phyloP scores from a whole-genome alignment of 495 filamentous ascomycete species.

The Xylaria venustula region DNA sequence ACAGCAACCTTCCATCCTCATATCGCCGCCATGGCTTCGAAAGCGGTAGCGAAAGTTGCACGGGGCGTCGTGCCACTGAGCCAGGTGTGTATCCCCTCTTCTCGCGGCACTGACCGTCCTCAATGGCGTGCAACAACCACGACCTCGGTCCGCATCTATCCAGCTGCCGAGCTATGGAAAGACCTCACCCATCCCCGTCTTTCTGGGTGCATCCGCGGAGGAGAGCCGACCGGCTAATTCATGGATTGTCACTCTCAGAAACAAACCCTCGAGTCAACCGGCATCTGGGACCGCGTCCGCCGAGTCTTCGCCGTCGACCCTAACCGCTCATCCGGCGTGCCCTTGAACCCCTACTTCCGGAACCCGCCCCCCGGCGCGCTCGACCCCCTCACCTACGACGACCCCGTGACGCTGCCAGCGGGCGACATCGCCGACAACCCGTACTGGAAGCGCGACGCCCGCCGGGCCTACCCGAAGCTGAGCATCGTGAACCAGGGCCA shows the following conservation, averaged over 20 bases:
- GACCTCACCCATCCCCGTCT: background rate
- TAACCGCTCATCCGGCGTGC: slow-evolving; percentile 84
- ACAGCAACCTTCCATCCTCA: slow-evolving; percentile 13
- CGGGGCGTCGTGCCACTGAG: slow-evolving; percentile 45
- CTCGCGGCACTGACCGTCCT: background rate
- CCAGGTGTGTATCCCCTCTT: slow-evolving; percentile 33
- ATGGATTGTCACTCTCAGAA: slow-evolving; percentile 57
- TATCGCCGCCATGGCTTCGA: slow-evolving; percentile 51
- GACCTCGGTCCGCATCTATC: background rate
- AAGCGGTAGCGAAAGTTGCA: slow-evolving; percentile 50
- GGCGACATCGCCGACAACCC: slow-evolving; percentile 95
- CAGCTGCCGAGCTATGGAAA: background rate
- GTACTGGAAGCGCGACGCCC: slow-evolving; percentile 93
- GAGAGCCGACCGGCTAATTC: background rate
- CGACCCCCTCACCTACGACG: slow-evolving; percentile 76
- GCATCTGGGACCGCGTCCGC: slow-evolving; percentile 85
- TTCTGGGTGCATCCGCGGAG: slow-evolving; percentile 1
- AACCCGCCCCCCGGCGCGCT: slow-evolving; percentile 79
- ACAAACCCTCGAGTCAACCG: slow-evolving; percentile 92
- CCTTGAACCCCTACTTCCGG: slow-evolving; percentile 89
- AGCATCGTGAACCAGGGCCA: slow-evolving; percentile 81
- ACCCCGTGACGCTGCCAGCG: slow-evolving; percentile 88
- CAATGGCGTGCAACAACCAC: background rate
- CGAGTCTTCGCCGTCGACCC: slow-evolving; percentile 77
- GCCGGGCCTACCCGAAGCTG: slow-evolving; percentile 80